Evolutionary conservation across 306 rosid species (phyloP).

Genomic region (Gillenia trifoliata): DNA sequence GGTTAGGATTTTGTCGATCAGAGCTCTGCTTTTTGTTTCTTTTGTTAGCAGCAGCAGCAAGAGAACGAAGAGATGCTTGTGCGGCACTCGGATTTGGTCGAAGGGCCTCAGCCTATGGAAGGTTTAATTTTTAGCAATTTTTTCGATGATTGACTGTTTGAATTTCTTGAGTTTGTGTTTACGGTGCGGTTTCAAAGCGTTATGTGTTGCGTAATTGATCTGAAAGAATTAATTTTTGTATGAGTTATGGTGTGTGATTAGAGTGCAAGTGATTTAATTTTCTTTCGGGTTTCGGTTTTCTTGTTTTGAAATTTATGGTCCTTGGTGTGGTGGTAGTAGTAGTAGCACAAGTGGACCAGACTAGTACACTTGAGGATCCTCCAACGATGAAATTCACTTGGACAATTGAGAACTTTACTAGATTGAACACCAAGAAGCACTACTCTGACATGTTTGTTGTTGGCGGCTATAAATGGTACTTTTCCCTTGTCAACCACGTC

Average conservation of each 20-base stretch:
- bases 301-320: conserved; percentile 6
- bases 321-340: conserved; percentile 13
- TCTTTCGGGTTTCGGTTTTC: conserved; percentile 7
- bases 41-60: conserved; percentile 31
- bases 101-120: conserved; percentile 59
- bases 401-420: conserved; percentile 62
- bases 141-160: background rate
- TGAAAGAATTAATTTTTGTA: background rate
- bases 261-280: background rate
- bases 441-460: conserved; percentile 53
- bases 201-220: conserved; percentile 15
- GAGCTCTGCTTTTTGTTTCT: conserved; percentile 32
- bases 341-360: conserved; percentile 36
- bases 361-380: conserved; percentile 49
- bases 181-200: conserved; percentile 6
- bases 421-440: conserved; percentile 44
- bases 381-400: conserved; percentile 61
- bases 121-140: conserved; percentile 19
- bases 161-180: conserved; percentile 5
- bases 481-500: background rate
- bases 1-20: conserved; percentile 35
- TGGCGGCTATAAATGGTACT: conserved; percentile 59
- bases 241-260: background rate
- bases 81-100: conserved; percentile 46
- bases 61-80: conserved; percentile 56